Base-by-base conservation (phyloP, 768 basidiomycete species). In the Panus rudis region DNA sequence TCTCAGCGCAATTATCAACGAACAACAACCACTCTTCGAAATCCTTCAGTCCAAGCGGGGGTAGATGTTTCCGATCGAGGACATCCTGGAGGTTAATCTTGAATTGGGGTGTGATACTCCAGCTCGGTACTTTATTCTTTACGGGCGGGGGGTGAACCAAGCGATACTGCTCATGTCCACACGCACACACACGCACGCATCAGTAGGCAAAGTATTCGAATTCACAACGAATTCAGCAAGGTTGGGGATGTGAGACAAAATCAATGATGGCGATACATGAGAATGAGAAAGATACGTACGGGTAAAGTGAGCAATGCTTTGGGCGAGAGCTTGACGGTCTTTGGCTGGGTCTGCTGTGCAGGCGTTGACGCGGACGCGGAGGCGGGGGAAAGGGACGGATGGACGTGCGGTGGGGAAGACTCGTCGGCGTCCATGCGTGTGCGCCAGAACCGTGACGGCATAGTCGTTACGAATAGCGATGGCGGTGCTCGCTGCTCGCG, bases 1-100 rank as follows among this genome's bases (percentile, higher is more conserved):
- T 89, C 60, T 89, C 86, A 19, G 83, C 78, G 37, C 72, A 71
- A 43, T 72, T 72, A 52, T 90, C 88, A 42, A 84, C 83, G 61
- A 85, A 87, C 32, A 90, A 68, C 42, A 89, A 65, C 73, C 85
- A 90, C 62, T 90, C 87, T 65, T 84, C 64, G 34, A 55, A 57
- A 42, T 64, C 63, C 80, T 80, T 80, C 42, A 64, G 55, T 13
- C 48, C 84, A 10, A 90, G 72, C 6, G 87, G 87, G 0, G 87
- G 87, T 0, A 90, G 71, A 59, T 90, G 86, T 44, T 78, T 81
- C 48, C 84, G 71, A 38, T 84, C 73, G 45, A 90, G 68, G 2
- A 90, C 73, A 57, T 89, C 87, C 34, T 87, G 82, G 19, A 90
- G 70, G 21, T 72, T 71, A 47, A 89, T 73, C 43, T 78, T 64